phyloP scores from a whole-genome alignment of 345 rosid genomes.

The Mallotus nudiflorus region DNA sequence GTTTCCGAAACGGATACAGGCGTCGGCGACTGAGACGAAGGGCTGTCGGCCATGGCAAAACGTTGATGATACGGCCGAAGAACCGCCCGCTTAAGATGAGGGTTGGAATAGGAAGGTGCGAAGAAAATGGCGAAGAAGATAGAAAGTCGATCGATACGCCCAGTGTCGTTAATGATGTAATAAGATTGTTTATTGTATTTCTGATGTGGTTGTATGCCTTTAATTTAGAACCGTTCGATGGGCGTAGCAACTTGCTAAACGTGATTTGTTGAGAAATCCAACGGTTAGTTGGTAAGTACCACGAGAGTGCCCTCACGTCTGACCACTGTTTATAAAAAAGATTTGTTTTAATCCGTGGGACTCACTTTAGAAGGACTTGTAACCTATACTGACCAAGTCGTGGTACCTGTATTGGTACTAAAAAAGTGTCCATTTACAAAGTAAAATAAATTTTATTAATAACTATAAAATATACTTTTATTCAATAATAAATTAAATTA shows the following conservation, averaged over 20 bases:
- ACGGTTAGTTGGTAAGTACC: background rate
- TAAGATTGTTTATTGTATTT: background rate
- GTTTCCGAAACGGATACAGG: slow-evolving; percentile 9
- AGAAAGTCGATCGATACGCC: background rate
- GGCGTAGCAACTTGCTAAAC: background rate
- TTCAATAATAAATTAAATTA: no score
- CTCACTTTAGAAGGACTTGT: background rate
- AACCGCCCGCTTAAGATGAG: background rate
- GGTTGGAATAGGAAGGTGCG: background rate
- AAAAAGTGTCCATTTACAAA: background rate
- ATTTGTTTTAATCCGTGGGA: background rate
- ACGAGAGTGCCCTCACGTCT: background rate
- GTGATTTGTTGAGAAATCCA: background rate
- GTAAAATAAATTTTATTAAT: no score
- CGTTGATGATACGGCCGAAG: slow-evolving; percentile 9
- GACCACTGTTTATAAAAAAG: background rate
- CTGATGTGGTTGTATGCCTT: slow-evolving; percentile 5
- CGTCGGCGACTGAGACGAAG: slow-evolving; percentile 28
- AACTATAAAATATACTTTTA: no score
- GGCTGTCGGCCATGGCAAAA: slow-evolving; percentile 48
- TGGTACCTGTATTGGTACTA: background rate
- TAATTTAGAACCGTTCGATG: background rate
- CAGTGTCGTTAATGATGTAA: slow-evolving; percentile 3
- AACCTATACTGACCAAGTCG: background rate
- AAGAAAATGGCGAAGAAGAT: slow-evolving; percentile 8